phyloP scores from a whole-genome alignment of 306 rosid genomes.

The Canavalia gladiata region DNA sequence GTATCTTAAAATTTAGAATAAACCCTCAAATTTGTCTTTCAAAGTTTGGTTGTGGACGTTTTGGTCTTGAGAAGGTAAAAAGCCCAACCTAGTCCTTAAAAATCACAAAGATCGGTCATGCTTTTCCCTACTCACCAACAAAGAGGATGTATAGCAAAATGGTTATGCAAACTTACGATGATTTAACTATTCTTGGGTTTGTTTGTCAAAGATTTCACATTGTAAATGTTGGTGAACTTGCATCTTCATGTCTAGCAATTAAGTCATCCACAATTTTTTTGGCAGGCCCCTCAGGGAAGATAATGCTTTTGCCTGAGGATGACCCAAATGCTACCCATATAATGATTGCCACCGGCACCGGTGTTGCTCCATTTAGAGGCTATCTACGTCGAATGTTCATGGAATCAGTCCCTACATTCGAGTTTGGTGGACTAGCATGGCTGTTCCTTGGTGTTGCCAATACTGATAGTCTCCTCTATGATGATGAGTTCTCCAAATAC shows the following conservation, averaged over 20 bases:
- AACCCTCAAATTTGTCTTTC: background rate
- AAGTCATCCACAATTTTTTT: conserved; percentile 38
- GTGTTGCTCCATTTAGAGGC: conserved; percentile 95
- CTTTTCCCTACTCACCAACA: too few species aligned
- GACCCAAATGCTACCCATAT: conserved; percentile 94
- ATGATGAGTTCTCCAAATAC: conserved; percentile 88
- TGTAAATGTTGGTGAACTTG: conserved; percentile 33
- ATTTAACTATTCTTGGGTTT: conserved; percentile 9
- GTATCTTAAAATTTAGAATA: background rate
- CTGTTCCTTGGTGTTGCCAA: conserved; percentile 97
- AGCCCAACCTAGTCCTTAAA: background rate
- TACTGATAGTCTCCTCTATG: conserved; percentile 82
- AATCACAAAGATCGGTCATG: background rate
- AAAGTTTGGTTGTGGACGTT: background rate
- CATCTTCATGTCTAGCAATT: conserved; percentile 31
- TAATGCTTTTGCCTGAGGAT: conserved; percentile 97
- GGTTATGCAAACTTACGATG: background rate
- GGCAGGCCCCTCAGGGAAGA: conserved; percentile 96
- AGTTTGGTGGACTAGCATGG: conserved; percentile 97
- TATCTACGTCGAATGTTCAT: conserved; percentile 98
- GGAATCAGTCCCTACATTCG: conserved; percentile 82
- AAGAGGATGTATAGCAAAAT: conserved; percentile 15
- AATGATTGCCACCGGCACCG: conserved; percentile 97
- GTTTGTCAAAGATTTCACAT: conserved; percentile 28
- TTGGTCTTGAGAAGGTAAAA: background rate